Conservation (phyloP, 345 rosid species). For the Garcia nutans region DNA sequence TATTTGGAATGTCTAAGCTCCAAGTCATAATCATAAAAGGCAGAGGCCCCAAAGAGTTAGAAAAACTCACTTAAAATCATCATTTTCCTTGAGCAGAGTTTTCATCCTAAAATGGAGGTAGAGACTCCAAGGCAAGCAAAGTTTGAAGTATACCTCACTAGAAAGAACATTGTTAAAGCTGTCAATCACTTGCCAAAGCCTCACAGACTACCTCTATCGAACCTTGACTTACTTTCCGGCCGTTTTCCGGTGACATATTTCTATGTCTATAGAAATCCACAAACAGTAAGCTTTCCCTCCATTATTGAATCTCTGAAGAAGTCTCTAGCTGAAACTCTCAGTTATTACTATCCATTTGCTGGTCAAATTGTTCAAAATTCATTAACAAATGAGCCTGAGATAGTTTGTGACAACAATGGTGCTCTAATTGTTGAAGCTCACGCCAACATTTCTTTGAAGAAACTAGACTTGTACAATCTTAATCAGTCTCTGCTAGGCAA, state of each 20-base stretch:
- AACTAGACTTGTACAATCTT: slow-evolving; percentile 58
- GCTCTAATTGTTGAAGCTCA: slow-evolving; percentile 53
- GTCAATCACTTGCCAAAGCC: slow-evolving; percentile 24
- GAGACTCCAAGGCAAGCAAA: slow-evolving; percentile 17
- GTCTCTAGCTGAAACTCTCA: slow-evolving; percentile 56
- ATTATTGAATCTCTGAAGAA: slow-evolving; percentile 41
- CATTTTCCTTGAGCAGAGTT: background rate
- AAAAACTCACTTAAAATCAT: background rate
- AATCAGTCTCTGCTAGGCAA: slow-evolving; percentile 46
- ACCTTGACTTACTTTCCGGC: slow-evolving; percentile 86
- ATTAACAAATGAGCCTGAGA: slow-evolving; percentile 50
- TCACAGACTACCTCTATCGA: slow-evolving; percentile 51
- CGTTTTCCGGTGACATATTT: slow-evolving; percentile 82
- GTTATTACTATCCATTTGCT: slow-evolving; percentile 65
- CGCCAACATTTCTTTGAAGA: slow-evolving; percentile 48
- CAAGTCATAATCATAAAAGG: background rate
- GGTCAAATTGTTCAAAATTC: slow-evolving; percentile 58
- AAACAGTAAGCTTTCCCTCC: slow-evolving; percentile 23
- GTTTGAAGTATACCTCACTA: slow-evolving; percentile 43
- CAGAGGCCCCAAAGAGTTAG: background rate
- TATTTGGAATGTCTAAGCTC: background rate
- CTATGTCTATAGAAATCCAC: slow-evolving; percentile 55
- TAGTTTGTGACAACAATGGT: slow-evolving; percentile 67
- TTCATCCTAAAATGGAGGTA: slow-evolving; percentile 20
- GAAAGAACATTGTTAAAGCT: slow-evolving; percentile 50